phyloP scores from a whole-genome alignment of 371 early-diverging fungal species.

The Mucor mucedo region DNA sequence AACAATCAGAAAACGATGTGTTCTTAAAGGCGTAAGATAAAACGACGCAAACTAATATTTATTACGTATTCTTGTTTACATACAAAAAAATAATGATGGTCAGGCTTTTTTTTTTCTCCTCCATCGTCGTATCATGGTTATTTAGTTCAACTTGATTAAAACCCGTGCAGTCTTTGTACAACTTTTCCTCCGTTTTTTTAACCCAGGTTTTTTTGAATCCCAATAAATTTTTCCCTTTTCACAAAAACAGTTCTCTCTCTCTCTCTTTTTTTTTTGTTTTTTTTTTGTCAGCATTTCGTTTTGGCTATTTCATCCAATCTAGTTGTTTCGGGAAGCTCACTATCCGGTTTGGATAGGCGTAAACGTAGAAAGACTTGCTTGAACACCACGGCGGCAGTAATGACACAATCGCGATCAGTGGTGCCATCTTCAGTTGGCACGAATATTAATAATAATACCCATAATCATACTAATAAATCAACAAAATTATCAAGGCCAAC shows the following conservation, averaged over 20 bases:
- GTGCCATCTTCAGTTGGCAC: not conserved
- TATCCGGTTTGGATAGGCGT: conserved; percentile 28
- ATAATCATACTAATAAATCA: conserved; percentile 1
- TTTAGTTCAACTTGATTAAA: too few relatives aligned
- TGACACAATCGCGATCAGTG: not conserved
- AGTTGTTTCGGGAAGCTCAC: conserved; percentile 17
- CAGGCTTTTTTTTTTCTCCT: too few relatives aligned
- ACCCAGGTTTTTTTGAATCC: conserved; percentile 6
- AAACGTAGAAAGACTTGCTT: conserved; percentile 25
- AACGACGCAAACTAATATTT: not conserved
- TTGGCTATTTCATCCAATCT: conserved; percentile 27
- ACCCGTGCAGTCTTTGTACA: conserved; percentile 8
- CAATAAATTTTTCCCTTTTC: not conserved
- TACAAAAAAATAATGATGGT: not conserved
- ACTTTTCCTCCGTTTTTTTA: conserved; percentile 2
- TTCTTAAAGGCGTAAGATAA: too few relatives aligned
- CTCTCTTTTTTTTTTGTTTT: conserved; percentile 11
- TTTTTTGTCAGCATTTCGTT: conserved; percentile 14
- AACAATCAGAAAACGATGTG: not conserved
- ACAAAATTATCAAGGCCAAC: not conserved
- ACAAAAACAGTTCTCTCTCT: not conserved
- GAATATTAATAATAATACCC: not conserved
- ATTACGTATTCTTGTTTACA: not conserved
- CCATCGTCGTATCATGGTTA: too few relatives aligned
- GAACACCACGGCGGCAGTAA: not conserved